Evolutionary conservation across 2,329 filamentous ascomycete species (phyloP).

Genomic region (Fusarium oxysporum): DNA sequence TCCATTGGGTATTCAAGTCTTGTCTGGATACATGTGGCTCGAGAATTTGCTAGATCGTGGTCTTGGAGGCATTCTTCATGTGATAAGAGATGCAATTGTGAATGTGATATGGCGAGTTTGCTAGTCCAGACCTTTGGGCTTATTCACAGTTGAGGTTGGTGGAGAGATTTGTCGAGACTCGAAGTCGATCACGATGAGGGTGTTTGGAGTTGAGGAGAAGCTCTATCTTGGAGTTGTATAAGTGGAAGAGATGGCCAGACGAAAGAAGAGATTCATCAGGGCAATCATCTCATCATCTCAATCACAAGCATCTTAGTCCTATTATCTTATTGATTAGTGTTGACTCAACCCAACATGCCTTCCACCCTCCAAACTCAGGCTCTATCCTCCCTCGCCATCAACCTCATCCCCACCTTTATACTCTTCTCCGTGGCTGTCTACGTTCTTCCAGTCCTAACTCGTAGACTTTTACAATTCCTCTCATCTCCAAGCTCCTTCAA

Average conservation of each 20-base stretch:
- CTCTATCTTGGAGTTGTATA: conserved; percentile 3
- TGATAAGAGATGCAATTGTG: neutral
- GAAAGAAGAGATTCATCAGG: neutral
- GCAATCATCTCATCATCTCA: neutral
- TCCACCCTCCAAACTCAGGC: neutral
- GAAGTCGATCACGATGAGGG: neutral
- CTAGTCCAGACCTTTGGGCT: neutral
- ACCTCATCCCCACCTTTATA: conserved; percentile 21
- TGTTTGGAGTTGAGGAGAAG: neutral
- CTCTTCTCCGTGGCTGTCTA: conserved; percentile 1
- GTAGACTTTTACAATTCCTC: neutral
- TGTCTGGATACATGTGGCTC: neutral
- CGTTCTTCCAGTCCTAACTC: conserved; percentile 16
- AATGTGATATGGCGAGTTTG: neutral
- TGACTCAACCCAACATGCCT: conserved; percentile 1
- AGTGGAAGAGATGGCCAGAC: neutral
- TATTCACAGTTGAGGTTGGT: neutral
- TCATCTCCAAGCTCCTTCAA: conserved; percentile 6
- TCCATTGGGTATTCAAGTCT: neutral
- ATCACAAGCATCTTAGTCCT: neutral
- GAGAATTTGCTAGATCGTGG: neutral
- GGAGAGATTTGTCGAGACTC: neutral
- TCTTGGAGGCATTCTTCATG: neutral
- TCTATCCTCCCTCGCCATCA: conserved; percentile 11
- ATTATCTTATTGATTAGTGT: neutral